These are phyloP conservation scores for Mycena vulgaris DNA, from an alignment of 768 basidiomycete genomes.

Conservation along the genomic window DNA sequence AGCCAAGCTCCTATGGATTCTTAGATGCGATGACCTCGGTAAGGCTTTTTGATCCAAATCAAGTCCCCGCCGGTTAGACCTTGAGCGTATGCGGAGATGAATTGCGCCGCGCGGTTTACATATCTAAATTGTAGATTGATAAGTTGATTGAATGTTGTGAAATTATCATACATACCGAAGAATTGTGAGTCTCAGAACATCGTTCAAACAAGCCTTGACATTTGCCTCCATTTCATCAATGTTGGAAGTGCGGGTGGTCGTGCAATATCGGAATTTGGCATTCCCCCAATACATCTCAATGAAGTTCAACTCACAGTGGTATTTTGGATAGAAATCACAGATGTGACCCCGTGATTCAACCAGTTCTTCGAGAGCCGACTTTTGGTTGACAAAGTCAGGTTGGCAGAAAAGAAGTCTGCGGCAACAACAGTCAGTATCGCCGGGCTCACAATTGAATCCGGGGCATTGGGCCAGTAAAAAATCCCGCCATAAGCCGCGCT, in stretches of 20 bases:
- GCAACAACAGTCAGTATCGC: slow-evolving; percentile 37
- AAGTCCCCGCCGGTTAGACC: too few relatives aligned
- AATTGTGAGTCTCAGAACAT: slow-evolving; percentile 36
- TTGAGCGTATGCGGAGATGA: too few relatives aligned
- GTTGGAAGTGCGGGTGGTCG: slow-evolving; percentile 46
- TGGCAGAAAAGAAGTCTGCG: slow-evolving; percentile 37
- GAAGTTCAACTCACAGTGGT: too few relatives aligned
- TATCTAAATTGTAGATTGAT: background rate
- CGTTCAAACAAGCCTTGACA: slow-evolving; percentile 45
- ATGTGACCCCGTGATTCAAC: too few relatives aligned
- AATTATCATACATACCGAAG: background rate
- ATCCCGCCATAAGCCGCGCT: background rate
- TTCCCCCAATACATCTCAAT: too few relatives aligned
- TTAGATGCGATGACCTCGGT: too few relatives aligned
- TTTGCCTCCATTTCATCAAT: slow-evolving; percentile 51
- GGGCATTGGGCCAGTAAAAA: background rate
- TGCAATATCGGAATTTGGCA: too few relatives aligned
- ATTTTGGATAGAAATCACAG: too few relatives aligned
- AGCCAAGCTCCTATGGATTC: too few relatives aligned
- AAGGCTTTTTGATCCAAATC: too few relatives aligned
- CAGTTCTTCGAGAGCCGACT: too few relatives aligned
- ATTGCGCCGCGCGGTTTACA: background rate
- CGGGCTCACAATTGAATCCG: slow-evolving; percentile 4
- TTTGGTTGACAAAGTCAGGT: too few relatives aligned
- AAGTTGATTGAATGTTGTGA: background rate